phyloP scores from a whole-genome alignment of 371 early-diverging fungal species.

The Mucor racemosus region DNA sequence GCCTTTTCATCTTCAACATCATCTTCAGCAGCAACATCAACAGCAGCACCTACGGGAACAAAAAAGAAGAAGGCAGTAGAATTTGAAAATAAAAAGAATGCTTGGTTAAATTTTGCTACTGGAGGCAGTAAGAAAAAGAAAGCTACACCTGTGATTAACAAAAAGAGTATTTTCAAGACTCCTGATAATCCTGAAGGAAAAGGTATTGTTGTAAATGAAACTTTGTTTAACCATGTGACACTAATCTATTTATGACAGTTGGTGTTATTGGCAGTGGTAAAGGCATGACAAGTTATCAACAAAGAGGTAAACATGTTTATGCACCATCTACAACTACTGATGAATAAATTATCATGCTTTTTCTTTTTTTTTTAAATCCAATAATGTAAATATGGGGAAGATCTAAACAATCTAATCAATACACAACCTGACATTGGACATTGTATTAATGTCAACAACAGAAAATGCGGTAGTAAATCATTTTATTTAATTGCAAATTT shows the following conservation, averaged over 20 bases:
- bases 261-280: constrained; percentile 75
- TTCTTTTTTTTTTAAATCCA: too few species aligned
- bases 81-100: constrained; percentile 75
- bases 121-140: constrained; percentile 50
- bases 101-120: constrained; percentile 80
- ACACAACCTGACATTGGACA: too few species aligned
- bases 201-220: constrained; percentile 42
- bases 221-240: neutral
- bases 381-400: neutral
- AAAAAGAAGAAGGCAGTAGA: constrained; percentile 62
- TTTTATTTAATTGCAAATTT: too few species aligned
- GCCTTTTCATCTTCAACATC: constrained; percentile 14
- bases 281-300: constrained; percentile 72
- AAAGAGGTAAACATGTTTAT: constrained; percentile 70
- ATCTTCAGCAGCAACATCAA: constrained; percentile 9
- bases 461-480: too few species aligned
- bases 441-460: too few species aligned
- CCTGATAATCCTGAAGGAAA: constrained; percentile 71
- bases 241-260: constrained; percentile 31
- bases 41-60: constrained; percentile 24
- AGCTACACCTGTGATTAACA: constrained; percentile 51
- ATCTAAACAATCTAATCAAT: too few species aligned
- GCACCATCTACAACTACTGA: constrained; percentile 15
- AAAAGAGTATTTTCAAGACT: constrained; percentile 74
- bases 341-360: constrained; percentile 10